Conservation (phyloP, 2,329 filamentous ascomycete species). For the Arthrobotrys megalospora region DNA sequence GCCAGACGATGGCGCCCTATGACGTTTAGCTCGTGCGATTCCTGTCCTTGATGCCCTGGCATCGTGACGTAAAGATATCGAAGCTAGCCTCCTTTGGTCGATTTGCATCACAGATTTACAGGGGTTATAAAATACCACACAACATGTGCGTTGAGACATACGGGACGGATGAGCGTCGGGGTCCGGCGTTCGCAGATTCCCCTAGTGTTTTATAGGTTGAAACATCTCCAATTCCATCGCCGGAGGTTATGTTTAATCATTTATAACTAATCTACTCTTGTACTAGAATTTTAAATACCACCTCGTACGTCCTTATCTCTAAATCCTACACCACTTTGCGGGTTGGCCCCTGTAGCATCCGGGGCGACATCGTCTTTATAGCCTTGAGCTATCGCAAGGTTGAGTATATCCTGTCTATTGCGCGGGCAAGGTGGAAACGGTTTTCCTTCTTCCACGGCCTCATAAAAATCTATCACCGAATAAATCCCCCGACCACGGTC, state of each 20-base stretch:
- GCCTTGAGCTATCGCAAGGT: constrained; percentile 20
- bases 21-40: constrained; percentile 54
- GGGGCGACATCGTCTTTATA: constrained; percentile 21
- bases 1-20: constrained; percentile 38
- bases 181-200: constrained; percentile 11
- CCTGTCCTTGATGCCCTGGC: constrained; percentile 35
- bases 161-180: background rate
- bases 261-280: too few species aligned
- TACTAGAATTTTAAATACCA: too few species aligned
- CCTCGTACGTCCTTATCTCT: background rate
- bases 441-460: background rate
- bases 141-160: constrained; percentile 10
- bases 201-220: background rate
- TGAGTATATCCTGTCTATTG: constrained; percentile 28
- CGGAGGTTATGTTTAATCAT: too few species aligned
- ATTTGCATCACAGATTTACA: constrained; percentile 2
- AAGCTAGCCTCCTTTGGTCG: constrained; percentile 17
- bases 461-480: constrained; percentile 30
- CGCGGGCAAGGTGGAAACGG: constrained; percentile 18
- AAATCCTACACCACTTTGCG: constrained; percentile 40
- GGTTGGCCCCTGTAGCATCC: constrained; percentile 30
- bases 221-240: too few species aligned
- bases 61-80: constrained; percentile 51
- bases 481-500: constrained; percentile 32
- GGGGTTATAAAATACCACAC: constrained; percentile 23